phyloP scores from a whole-genome alignment of 306 rosid species.

The Echinosophora koreensis region DNA sequence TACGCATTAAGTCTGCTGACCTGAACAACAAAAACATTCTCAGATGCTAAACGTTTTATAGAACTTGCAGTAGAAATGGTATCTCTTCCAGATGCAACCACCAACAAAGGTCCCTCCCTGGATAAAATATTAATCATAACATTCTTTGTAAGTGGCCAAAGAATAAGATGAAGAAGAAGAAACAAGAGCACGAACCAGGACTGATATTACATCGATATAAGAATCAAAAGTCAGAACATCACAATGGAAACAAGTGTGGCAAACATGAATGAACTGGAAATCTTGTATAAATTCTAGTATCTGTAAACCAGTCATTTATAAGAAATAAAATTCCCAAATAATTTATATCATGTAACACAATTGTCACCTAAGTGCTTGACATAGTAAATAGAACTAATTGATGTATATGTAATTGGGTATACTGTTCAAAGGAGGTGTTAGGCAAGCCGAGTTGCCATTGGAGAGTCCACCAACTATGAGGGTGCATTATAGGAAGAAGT shows the following conservation, averaged over 20 bases:
- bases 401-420: conserved; percentile 10
- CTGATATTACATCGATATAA: not conserved
- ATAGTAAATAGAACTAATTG: not conserved
- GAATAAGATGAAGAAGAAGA: conserved; percentile 31
- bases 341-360: conserved; percentile 11
- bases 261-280: conserved; percentile 35
- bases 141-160: conserved; percentile 18
- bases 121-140: conserved; percentile 42
- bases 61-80: conserved; percentile 86
- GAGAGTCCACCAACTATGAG: too few relatives aligned
- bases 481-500: too few relatives aligned
- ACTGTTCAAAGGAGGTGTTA: conserved; percentile 34
- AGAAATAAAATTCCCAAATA: conserved; percentile 28
- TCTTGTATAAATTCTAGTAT: conserved; percentile 24
- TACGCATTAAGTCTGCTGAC: conserved; percentile 55
- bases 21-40: conserved; percentile 90
- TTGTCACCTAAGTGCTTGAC: not conserved
- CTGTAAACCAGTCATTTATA: conserved; percentile 2
- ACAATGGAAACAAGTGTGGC: conserved; percentile 22
- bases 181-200: conserved; percentile 27
- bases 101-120: conserved; percentile 94
- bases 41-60: conserved; percentile 74
- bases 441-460: too few relatives aligned
- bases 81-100: conserved; percentile 93
- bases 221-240: conserved; percentile 24